phyloP scores from a whole-genome alignment of 2,329 filamentous ascomycete genomes.

The Geoglossum cookeanum region DNA sequence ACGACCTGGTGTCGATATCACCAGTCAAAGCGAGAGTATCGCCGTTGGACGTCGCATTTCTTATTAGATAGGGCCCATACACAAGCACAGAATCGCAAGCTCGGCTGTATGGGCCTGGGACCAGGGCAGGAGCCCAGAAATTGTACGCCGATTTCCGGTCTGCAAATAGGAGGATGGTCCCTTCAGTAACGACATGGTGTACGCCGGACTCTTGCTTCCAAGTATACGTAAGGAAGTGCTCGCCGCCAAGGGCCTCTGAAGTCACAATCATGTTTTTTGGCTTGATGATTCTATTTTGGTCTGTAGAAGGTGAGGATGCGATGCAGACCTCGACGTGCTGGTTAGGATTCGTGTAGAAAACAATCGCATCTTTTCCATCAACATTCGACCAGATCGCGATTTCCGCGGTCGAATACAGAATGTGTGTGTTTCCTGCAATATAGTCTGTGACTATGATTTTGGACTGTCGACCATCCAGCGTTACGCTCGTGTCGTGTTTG shows the following conservation, averaged over 20 bases:
- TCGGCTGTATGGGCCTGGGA: constrained; percentile 24
- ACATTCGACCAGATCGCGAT: constrained; percentile 32
- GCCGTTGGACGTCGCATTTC: constrained; percentile 22
- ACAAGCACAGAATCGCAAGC: constrained; percentile 31
- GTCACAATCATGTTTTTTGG: constrained; percentile 11
- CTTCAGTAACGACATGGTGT: constrained; percentile 26
- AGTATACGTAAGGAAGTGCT: constrained; percentile 17
- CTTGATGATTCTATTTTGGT: constrained; percentile 13
- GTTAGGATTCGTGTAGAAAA: constrained; percentile 29
- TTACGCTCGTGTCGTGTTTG: constrained; percentile 17
- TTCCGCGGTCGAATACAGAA: constrained; percentile 37
- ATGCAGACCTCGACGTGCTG: constrained; percentile 29
- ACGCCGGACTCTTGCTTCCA: constrained; percentile 29
- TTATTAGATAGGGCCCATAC: constrained; percentile 33
- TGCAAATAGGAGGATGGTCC: constrained; percentile 31
- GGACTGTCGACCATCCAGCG: constrained; percentile 39
- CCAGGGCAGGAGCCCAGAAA: constrained; percentile 34
- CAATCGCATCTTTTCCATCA: constrained; percentile 27
- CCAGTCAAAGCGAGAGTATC: constrained; percentile 25
- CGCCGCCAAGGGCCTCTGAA: constrained; percentile 25
- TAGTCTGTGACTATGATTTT: constrained; percentile 45
- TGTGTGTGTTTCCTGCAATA: constrained; percentile 28
- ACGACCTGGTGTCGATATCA: constrained; percentile 19
- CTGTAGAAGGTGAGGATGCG: constrained; percentile 23
- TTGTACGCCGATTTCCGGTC: constrained; percentile 34